These are phyloP conservation scores for Lecanicillium sp. DNA, from an alignment of 2,329 filamentous ascomycete species.

Conservation along the genomic window DNA sequence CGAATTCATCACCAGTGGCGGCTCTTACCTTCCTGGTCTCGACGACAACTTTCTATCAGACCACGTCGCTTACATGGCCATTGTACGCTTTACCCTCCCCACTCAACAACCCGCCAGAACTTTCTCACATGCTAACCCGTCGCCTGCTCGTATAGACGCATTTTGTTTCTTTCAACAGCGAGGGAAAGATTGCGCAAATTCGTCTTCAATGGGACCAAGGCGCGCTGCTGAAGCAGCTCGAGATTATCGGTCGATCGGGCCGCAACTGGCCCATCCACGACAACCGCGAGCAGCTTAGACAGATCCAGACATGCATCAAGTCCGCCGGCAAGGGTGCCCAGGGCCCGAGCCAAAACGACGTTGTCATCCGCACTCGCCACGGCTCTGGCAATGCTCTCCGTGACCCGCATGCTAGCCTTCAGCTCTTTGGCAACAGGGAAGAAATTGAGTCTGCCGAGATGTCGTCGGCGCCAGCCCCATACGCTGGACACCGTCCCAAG, in stretches of 20 bases:
- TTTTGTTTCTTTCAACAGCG: constrained; percentile 73
- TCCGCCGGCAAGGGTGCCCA: constrained; percentile 29
- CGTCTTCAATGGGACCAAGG: constrained; percentile 94
- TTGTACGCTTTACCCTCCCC: constrained; percentile 55
- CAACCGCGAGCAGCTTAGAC: constrained; percentile 70
- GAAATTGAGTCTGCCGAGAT: constrained; percentile 44
- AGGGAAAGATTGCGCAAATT: constrained; percentile 77
- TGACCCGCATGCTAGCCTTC: constrained; percentile 63
- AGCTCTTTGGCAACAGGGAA: constrained; percentile 67
- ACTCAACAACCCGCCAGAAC: neutral
- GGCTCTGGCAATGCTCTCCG: constrained; percentile 48
- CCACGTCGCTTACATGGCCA: constrained; percentile 67
- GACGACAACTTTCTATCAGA: constrained; percentile 94
- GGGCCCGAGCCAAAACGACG: constrained; percentile 26
- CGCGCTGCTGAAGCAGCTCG: constrained; percentile 83
- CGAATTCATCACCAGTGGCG: constrained; percentile 75
- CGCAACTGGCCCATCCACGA: constrained; percentile 95
- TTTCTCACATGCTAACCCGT: neutral
- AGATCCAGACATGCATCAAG: constrained; percentile 59
- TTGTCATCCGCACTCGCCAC: constrained; percentile 37
- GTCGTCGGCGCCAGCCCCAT: constrained; percentile 49
- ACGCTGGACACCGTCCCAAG: constrained; percentile 48
- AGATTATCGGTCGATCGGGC: constrained; percentile 83
- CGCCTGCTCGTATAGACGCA: constrained; percentile 54
- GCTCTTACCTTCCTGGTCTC: constrained; percentile 77